These are phyloP conservation scores for Tolypocladium ovalisporum DNA, from an alignment of 2,329 filamentous ascomycete species.

Conservation along the genomic window DNA sequence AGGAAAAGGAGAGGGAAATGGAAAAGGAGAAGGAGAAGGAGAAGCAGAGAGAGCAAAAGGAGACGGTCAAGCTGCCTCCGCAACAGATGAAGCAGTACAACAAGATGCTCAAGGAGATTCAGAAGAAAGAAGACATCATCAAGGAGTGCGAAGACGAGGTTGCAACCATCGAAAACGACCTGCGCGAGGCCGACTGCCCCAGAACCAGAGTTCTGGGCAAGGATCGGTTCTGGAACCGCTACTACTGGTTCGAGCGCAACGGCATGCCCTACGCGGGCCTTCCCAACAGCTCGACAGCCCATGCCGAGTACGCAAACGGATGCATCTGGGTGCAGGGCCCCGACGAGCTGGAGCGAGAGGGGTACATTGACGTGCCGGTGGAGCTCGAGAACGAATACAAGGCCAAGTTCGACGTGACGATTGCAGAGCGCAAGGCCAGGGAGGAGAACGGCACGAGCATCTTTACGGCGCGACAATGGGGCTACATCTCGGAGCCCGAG, in stretches of 20 bases:
- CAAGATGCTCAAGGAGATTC: conserved; percentile 78
- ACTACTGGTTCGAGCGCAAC: conserved; percentile 98
- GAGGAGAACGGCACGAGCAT: conserved; percentile 82
- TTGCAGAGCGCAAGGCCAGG: conserved; percentile 70
- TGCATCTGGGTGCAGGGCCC: conserved; percentile 95
- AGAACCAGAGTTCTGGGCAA: conserved; percentile 83
- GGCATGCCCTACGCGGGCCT: conserved; percentile 92
- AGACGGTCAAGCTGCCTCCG: conserved; percentile 49
- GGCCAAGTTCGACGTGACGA: conserved; percentile 67
- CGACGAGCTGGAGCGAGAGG: conserved; percentile 74
- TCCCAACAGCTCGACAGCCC: conserved; percentile 76
- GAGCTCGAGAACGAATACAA: conserved; percentile 68
- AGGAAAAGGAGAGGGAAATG: conserved; percentile 53
- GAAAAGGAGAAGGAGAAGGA: conserved; percentile 46
- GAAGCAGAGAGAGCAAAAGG: conserved; percentile 56
- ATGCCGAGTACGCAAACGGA: conserved; percentile 84
- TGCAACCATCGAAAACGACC: conserved; percentile 74
- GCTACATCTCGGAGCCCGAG: conserved; percentile 74
- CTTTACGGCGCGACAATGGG: conserved; percentile 73
- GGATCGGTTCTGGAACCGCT: conserved; percentile 95
- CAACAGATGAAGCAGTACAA: conserved; percentile 83
- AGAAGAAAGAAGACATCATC: conserved; percentile 73
- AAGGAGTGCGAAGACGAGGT: conserved; percentile 79
- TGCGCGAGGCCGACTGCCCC: conserved; percentile 88
- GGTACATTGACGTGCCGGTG: conserved; percentile 69